Evolutionary conservation across 257 asterid genomes (phyloP).

Genomic region (Gynochthodes officinalis): DNA sequence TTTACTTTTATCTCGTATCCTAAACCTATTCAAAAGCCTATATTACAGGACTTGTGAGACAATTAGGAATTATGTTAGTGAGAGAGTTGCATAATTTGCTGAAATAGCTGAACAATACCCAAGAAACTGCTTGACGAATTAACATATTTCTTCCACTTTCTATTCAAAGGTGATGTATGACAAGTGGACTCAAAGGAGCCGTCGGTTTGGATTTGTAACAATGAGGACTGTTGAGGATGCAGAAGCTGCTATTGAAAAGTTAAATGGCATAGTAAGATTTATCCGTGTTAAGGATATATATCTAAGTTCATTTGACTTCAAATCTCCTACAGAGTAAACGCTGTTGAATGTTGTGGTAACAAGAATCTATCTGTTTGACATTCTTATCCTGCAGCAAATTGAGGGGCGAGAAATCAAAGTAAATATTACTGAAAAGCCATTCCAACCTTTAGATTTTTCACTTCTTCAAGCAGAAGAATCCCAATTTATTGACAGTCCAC

Average conservation of each 20-base stretch:
- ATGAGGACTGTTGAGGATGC: slow-evolving; percentile 86
- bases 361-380: background rate
- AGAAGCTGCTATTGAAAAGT: slow-evolving; percentile 61
- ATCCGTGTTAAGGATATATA: background rate
- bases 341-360: background rate
- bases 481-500: slow-evolving; percentile 74
- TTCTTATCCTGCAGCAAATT: slow-evolving; percentile 46
- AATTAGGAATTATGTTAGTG: background rate
- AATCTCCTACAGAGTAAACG: background rate
- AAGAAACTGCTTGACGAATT: background rate
- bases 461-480: slow-evolving; percentile 65
- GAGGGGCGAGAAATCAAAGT: slow-evolving; percentile 88
- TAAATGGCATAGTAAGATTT: slow-evolving; percentile 73
- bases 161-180: slow-evolving; percentile 81
- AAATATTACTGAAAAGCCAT: slow-evolving; percentile 81
- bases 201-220: slow-evolving; percentile 85
- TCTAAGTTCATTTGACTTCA: background rate
- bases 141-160: background rate
- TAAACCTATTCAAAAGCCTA: background rate
- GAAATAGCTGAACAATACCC: background rate
- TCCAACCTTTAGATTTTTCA: slow-evolving; percentile 38
- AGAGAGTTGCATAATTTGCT: background rate
- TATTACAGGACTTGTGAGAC: background rate
- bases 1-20: background rate
- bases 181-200: slow-evolving; percentile 80